These are phyloP conservation scores for Pneumocystis carinii DNA, from an alignment of 1,139 yeast species.

Conservation along the genomic window DNA sequence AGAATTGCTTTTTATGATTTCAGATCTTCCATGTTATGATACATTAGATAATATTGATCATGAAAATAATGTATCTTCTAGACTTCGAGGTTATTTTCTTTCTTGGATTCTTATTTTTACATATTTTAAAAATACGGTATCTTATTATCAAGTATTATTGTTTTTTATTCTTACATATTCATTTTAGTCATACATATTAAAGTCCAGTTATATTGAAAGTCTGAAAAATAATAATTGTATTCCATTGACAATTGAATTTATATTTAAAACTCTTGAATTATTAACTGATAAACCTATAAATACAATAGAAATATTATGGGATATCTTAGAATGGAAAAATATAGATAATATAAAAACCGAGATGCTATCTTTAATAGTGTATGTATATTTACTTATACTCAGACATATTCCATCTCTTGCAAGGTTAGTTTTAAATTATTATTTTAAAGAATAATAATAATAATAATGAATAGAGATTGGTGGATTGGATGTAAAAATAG, in stretches of 20 bases:
- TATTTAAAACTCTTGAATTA: constrained; percentile 10
- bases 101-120: constrained; percentile 52
- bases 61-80: constrained; percentile 4
- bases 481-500: constrained; percentile 45
- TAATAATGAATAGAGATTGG: constrained; percentile 32
- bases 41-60: constrained; percentile 4
- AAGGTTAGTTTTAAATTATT: constrained; percentile 36
- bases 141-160: neutral
- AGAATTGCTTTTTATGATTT: constrained; percentile 21
- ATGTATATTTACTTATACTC: constrained; percentile 17
- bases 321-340: constrained; percentile 25
- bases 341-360: constrained; percentile 3
- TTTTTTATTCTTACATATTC: neutral
- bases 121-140: constrained; percentile 51
- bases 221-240: neutral
- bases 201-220: neutral
- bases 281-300: constrained; percentile 7
- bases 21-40: constrained; percentile 16
- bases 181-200: neutral
- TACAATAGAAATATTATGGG: constrained; percentile 17
- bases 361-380: neutral
- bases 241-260: neutral
- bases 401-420: constrained; percentile 42
- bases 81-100: constrained; percentile 36
- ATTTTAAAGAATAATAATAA: constrained; percentile 47